phyloP scores from a whole-genome alignment of 1,139 yeast genomes.

The Geotrichum citri-aurantii region DNA sequence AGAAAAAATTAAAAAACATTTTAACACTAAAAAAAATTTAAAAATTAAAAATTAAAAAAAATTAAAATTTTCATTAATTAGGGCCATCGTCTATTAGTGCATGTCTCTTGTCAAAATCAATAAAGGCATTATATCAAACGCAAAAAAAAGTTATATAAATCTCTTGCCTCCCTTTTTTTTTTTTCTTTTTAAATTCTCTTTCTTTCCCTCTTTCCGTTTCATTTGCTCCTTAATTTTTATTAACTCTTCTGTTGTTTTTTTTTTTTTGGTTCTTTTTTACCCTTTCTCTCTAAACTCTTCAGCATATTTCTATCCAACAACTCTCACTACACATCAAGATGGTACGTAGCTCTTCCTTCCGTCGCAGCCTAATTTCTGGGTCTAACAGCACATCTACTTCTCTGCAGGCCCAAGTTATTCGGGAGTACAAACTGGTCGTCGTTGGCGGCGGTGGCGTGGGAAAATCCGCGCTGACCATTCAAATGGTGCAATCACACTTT shows the following conservation, averaged over 20 bases:
- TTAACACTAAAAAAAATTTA: too few relatives aligned
- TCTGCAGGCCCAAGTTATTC: neutral
- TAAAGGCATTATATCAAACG: neutral
- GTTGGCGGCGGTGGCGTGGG: conserved; percentile 99
- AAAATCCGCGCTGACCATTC: conserved; percentile 87
- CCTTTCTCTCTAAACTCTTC: neutral
- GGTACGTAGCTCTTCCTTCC: neutral
- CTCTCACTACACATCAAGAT: neutral
- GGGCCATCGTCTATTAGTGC: neutral
- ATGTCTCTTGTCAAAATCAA: neutral
- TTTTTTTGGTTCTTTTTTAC: too few relatives aligned
- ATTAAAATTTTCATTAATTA: neutral
- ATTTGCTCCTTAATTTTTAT: neutral
- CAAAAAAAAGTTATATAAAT: neutral
- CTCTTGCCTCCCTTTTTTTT: neutral
- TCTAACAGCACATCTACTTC: neutral
- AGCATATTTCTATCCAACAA: neutral
- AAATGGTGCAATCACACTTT: conserved; percentile 36
- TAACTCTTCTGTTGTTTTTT: too few relatives aligned
- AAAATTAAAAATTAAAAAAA: too few relatives aligned
- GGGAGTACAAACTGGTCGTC: conserved; percentile 72
- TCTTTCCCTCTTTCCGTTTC: neutral
- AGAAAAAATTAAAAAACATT: too few relatives aligned
- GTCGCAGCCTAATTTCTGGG: neutral
- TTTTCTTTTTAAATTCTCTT: neutral